phyloP scores from a whole-genome alignment of 768 basidiomycete species.

The Cytidiella melzeri region DNA sequence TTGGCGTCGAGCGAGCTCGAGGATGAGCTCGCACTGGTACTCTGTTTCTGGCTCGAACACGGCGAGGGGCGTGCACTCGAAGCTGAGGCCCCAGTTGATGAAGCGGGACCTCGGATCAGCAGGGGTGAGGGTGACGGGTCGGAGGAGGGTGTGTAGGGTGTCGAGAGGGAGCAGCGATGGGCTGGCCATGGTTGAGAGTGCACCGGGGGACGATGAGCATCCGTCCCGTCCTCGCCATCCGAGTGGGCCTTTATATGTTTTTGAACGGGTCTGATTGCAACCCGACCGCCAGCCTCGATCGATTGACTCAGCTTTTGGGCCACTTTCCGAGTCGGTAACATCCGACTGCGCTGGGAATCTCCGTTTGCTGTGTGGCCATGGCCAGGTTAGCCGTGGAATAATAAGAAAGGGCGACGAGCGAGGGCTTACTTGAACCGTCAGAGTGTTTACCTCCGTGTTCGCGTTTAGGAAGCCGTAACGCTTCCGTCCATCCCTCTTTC shows the following conservation, averaged over 20 bases:
- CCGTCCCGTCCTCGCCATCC: too few relatives aligned
- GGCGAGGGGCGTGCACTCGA: slow-evolving; percentile 56
- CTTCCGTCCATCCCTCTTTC: too few relatives aligned
- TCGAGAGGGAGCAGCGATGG: slow-evolving; percentile 30
- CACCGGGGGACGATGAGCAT: slow-evolving; percentile 25
- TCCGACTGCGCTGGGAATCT: slow-evolving; percentile 10
- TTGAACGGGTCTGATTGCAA: slow-evolving; percentile 17
- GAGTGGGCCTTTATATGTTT: slow-evolving; percentile 26
- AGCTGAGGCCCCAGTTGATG: slow-evolving; percentile 86
- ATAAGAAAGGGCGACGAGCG: too few relatives aligned
- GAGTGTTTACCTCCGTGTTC: too few relatives aligned
- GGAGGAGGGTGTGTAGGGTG: slow-evolving; percentile 47
- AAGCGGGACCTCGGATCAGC: slow-evolving; percentile 41
- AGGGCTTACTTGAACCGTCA: too few relatives aligned
- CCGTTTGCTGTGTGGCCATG: slow-evolving; percentile 1
- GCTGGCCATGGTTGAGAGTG: slow-evolving; percentile 24
- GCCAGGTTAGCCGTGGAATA: too few relatives aligned
- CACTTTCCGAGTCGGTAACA: slow-evolving; percentile 7
- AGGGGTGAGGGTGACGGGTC: slow-evolving; percentile 46
- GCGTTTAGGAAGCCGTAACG: too few relatives aligned
- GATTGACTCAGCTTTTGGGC: slow-evolving; percentile 19
- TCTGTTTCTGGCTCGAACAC: slow-evolving; percentile 73
- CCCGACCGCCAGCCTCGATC: slow-evolving; percentile 23
- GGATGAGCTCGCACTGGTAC: slow-evolving; percentile 62
- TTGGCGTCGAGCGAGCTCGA: slow-evolving; percentile 77